Conservation (phyloP, 129 eudicot species). For the Daucus carota region DH1_v3.0 NC_030386.2:39580501-39581000, state of each 20-base stretch:
- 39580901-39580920: slow-evolving; percentile 91
- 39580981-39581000: slow-evolving; percentile 36
- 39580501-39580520: slow-evolving; percentile 11
- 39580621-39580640: slow-evolving; percentile 56
- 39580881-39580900: slow-evolving; percentile 98
- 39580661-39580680: slow-evolving; percentile 35
- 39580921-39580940: slow-evolving; percentile 83
- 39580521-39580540: slow-evolving; percentile 13
- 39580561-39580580: slow-evolving; percentile 26
- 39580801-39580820: slow-evolving; percentile 65
- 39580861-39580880: slow-evolving; percentile 80
- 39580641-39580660: slow-evolving; percentile 34
- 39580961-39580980: slow-evolving; percentile 64
- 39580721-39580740: slow-evolving; percentile 78
- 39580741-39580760: slow-evolving; percentile 46
- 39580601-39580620: slow-evolving; percentile 67
- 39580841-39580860: slow-evolving; percentile 90
- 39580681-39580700: slow-evolving; percentile 57
- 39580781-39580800: slow-evolving; percentile 38
- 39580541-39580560: slow-evolving; percentile 31
- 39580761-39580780: slow-evolving; percentile 60
- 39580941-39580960: slow-evolving; percentile 92
- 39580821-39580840: slow-evolving; percentile 95
- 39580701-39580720: slow-evolving; percentile 72
- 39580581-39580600: slow-evolving; percentile 54